Evolutionary conservation across 2,329 filamentous ascomycete genomes (phyloP), one percentile per base, ranked within the genome.

Genomic region (Venturia pyrina): DNA sequence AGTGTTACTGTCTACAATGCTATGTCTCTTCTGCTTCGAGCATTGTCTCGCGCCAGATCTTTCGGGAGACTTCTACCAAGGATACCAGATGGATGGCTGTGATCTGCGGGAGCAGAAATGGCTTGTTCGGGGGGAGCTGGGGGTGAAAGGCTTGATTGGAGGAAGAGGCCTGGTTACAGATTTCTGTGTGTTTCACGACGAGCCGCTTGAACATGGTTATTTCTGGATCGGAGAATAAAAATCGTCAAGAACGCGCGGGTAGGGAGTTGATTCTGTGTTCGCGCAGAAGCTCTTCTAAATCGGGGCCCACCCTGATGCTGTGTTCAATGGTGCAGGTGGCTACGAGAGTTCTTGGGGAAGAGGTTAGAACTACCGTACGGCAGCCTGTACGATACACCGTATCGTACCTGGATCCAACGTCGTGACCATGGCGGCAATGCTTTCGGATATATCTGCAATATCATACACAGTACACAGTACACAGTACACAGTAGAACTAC

Each of bases 181-280:
- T 34, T 28, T 59, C 15, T 8, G 4, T n/a, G 28, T 59, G 53
- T 59, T 59, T 59, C 53, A 59, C 5, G 15, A n/a, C 53, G 53
- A 59, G 32, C 53, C 53, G 53, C 53, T 59, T 59, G 4, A 10
- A 37, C 53, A 59, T 34, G 53, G 53, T 59, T 59, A 59, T 37
- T 59, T 59, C 53, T 59, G 53, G 32, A 59, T 59, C 53, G 53
- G 32, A 57, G 19, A 28, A 28, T 28, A 5, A 10, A 37, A 5
- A 37, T 28, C 50, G 19, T n/a, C n/a, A n/a, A n/a, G n/a, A n/a
- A 56, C 32, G 50, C 28, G 50, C 21, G 8, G 24, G 8, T n/a
- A n/a, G n/a, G n/a, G n/a, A n/a, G n/a, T n/a, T n/a, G n/a, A n/a
- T n/a, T n/a, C n/a, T n/a, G n/a, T n/a, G n/a, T n/a, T n/a, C n/a